Evolutionary conservation across 371 early-diverging fungal species (phyloP).

Genomic region (Funneliformis caledonium): DNA sequence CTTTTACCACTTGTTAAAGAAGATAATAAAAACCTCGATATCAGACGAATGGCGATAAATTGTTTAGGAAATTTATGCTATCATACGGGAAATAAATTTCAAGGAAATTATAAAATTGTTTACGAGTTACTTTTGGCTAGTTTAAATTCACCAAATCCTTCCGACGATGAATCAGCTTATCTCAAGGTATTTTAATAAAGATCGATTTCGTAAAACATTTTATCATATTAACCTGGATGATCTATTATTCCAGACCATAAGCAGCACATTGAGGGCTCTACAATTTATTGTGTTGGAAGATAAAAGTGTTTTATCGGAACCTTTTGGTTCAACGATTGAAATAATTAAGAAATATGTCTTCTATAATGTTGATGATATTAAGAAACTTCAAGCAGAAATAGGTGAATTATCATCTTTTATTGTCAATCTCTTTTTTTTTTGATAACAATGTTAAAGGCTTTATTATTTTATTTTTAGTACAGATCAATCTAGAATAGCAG

Average conservation of each 20-base stretch:
- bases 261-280: conserved; percentile 57
- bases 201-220: neutral
- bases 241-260: conserved; percentile 46
- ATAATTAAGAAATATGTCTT: conserved; percentile 57
- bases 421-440: neutral
- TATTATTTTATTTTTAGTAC: neutral
- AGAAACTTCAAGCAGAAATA: neutral
- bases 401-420: neutral
- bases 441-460: neutral
- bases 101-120: conserved; percentile 48
- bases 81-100: conserved; percentile 51
- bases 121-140: conserved; percentile 56
- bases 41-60: conserved; percentile 66
- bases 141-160: neutral
- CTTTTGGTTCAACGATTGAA: conserved; percentile 54
- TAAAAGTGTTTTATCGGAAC: conserved; percentile 51
- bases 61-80: conserved; percentile 65
- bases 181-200: conserved; percentile 19
- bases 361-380: conserved; percentile 35
- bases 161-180: conserved; percentile 20
- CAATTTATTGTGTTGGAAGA: conserved; percentile 54
- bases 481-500: neutral
- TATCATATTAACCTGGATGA: neutral
- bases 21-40: conserved; percentile 50
- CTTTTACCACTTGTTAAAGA: conserved; percentile 47